Evolutionary conservation across 257 asterid genomes (phyloP).

Genomic region (Primulina eburnea): DNA sequence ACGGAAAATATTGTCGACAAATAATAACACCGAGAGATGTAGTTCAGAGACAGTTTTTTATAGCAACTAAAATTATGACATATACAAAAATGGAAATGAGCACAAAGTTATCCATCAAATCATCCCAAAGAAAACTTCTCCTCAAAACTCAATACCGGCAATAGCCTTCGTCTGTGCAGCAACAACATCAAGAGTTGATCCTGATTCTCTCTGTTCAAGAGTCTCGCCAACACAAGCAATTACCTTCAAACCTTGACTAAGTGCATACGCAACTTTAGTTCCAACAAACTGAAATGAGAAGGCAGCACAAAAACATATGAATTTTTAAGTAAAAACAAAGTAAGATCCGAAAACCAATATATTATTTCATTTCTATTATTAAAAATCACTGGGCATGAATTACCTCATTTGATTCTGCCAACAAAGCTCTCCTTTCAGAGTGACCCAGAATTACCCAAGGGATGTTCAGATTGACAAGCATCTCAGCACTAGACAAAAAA

Average conservation of each 20-base stretch:
- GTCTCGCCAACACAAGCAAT: constrained; percentile 71
- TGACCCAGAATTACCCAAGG: constrained; percentile 55
- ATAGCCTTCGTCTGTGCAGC: constrained; percentile 61
- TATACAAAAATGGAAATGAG: not conserved
- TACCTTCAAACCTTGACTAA: constrained; percentile 50
- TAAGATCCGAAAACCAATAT: not conserved
- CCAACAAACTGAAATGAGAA: constrained; percentile 41
- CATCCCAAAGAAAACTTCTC: not conserved
- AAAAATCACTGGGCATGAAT: not conserved
- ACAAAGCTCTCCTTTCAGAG: constrained; percentile 43
- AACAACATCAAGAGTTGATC: constrained; percentile 52
- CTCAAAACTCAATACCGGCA: constrained; percentile 35
- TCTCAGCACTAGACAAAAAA: constrained; percentile 35
- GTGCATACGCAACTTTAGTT: constrained; percentile 55
- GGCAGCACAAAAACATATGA: not conserved
- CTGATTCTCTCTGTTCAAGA: constrained; percentile 59
- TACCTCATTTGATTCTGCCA: constrained; percentile 46
- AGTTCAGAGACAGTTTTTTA: not conserved
- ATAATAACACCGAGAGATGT: not conserved
- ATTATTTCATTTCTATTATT: not conserved
- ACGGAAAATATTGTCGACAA: not conserved
- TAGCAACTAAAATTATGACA: not conserved
- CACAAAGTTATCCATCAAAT: not conserved
- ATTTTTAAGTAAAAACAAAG: not conserved
- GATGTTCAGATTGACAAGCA: constrained; percentile 41